phyloP scores from a whole-genome alignment of 1,284 basidiomycete species.

The Cryptococcus sp. region DNA sequence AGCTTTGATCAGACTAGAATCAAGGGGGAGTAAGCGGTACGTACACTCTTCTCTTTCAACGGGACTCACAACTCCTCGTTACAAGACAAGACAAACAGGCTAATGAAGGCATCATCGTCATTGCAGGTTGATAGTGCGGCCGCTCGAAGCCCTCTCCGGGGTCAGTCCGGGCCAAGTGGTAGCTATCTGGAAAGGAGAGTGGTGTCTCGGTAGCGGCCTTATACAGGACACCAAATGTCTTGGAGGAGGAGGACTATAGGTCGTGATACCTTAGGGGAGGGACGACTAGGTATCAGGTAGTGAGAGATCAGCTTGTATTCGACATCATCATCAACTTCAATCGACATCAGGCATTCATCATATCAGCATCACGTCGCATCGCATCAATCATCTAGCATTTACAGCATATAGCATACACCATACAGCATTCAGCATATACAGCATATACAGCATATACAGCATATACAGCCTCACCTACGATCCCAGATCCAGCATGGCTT shows the following conservation, averaged over 20 bases:
- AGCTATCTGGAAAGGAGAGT: conserved; percentile 69
- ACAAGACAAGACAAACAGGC: too few relatives aligned
- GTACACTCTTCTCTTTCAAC: conserved; percentile 27
- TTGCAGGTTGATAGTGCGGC: conserved; percentile 54
- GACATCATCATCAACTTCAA: too few relatives aligned
- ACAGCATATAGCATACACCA: too few relatives aligned
- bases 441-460: too few relatives aligned
- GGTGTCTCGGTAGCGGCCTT: conserved; percentile 81
- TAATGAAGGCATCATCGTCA: too few relatives aligned
- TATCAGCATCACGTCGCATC: neutral
- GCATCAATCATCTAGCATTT: neutral
- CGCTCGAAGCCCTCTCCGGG: conserved; percentile 61
- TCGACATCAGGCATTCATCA: neutral
- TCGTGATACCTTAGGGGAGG: neutral
- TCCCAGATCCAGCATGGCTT: too few relatives aligned
- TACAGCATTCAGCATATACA: too few relatives aligned
- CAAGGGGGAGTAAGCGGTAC: conserved; percentile 12
- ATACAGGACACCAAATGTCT: conserved; percentile 56
- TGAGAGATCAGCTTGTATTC: neutral
- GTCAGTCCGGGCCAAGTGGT: conserved; percentile 81
- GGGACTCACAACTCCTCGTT: neutral
- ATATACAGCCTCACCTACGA: too few relatives aligned
- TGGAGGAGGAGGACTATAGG: neutral
- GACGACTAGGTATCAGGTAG: neutral
- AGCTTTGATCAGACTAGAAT: conserved; percentile 35